Evolutionary conservation across 192 early-diverging fungal species (phyloP).

Genomic region (Mortierella antarctica): DNA sequence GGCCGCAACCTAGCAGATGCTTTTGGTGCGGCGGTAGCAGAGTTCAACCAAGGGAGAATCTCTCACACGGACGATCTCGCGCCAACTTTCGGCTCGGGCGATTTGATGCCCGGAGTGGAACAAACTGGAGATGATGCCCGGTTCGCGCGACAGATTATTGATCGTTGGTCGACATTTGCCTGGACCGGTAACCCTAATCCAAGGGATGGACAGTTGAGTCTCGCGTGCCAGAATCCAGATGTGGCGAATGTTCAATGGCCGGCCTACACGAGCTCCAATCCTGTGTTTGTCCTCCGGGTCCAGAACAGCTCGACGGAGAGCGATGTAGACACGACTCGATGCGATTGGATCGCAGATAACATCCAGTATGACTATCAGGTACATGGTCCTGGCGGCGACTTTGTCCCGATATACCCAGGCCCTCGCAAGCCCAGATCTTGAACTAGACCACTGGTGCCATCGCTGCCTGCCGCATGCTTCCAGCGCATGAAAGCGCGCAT

Average conservation of each 20-base stretch:
- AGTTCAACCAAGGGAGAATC: not conserved
- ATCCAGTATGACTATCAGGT: conserved; percentile 9
- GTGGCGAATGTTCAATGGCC: conserved; percentile 6
- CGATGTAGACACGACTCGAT: conserved; percentile 2
- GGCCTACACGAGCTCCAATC: not conserved
- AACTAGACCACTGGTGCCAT: no score
- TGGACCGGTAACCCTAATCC: conserved; percentile 12
- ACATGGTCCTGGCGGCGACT: not conserved
- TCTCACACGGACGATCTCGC: conserved; percentile 12
- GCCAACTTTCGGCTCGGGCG: conserved; percentile 8
- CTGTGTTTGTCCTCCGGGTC: conserved; percentile 3
- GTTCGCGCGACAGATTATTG: conserved; percentile 24
- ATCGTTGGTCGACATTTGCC: conserved; percentile 12
- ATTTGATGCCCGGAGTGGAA: not conserved
- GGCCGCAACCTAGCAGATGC: not conserved
- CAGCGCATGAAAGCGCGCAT: no score
- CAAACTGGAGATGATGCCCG: conserved; percentile 16
- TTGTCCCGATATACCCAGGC: conserved; percentile 10
- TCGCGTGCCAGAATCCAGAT: conserved; percentile 2
- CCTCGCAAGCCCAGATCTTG: not conserved
- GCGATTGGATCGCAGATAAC: conserved; percentile 16
- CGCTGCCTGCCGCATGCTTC: no score
- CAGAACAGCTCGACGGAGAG: not conserved
- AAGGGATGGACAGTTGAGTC: not conserved
- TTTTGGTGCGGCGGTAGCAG: not conserved